These are phyloP conservation scores for Pythium sukuiense DNA, from an alignment of 352 stramenopile species.

Conservation along the genomic window DNA sequence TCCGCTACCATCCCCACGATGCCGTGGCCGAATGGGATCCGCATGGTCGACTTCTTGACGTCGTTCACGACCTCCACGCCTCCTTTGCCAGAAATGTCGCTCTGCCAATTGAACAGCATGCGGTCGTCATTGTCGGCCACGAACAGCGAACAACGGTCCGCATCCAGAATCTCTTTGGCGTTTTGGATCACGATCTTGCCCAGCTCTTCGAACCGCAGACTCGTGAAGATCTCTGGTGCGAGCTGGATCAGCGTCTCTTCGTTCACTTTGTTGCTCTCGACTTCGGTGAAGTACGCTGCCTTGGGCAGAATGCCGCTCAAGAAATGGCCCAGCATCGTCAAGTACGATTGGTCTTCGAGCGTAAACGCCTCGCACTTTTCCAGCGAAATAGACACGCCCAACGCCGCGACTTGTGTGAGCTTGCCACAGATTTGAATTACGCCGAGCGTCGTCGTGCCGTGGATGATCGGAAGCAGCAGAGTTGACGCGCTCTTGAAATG, in stretches of 20 bases:
- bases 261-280: conserved; percentile 82
- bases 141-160: conserved; percentile 75
- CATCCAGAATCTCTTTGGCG: conserved; percentile 71
- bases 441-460: conserved; percentile 36
- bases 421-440: conserved; percentile 73
- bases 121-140: conserved; percentile 52
- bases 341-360: conserved; percentile 50
- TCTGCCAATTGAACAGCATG: conserved; percentile 74
- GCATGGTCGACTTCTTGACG: conserved; percentile 45
- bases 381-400: conserved; percentile 61
- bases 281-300: conserved; percentile 73
- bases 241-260: conserved; percentile 76
- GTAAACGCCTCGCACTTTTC: conserved; percentile 66
- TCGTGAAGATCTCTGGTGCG: conserved; percentile 77
- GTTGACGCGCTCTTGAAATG: conserved; percentile 56
- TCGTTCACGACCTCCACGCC: conserved; percentile 56
- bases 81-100: conserved; percentile 57
- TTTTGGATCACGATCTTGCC: conserved; percentile 79
- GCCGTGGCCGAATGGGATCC: conserved; percentile 68
- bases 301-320: conserved; percentile 65
- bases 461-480: conserved; percentile 53
- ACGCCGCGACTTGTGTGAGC: conserved; percentile 47
- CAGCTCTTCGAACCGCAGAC: conserved; percentile 74
- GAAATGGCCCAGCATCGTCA: conserved; percentile 59
- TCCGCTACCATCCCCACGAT: conserved; percentile 76